Conservation (phyloP, 2,329 filamentous ascomycete species). For the Thelonectria rubi region DNA sequence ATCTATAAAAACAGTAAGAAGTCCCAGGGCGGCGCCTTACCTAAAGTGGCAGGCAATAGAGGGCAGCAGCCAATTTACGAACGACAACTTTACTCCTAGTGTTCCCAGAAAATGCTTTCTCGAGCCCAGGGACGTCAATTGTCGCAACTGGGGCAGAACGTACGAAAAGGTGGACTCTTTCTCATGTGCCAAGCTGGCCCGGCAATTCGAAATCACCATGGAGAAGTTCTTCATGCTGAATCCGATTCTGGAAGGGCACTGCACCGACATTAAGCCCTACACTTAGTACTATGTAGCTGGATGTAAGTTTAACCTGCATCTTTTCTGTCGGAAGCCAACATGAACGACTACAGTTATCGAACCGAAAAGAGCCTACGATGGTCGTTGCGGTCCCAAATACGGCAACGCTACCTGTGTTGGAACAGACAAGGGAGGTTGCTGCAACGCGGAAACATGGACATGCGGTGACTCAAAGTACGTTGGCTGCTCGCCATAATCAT, state of each 20-base stretch:
- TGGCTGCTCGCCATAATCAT: too few relatives aligned
- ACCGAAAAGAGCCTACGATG: slow-evolving; percentile 13
- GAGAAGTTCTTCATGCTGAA: slow-evolving; percentile 20
- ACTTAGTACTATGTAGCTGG: slow-evolving; percentile 24
- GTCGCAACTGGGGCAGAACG: slow-evolving; percentile 14
- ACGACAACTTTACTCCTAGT: too few relatives aligned
- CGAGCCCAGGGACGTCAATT: neutral
- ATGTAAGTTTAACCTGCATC: slow-evolving; percentile 6
- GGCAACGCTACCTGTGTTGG: slow-evolving; percentile 25
- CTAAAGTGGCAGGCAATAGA: too few relatives aligned
- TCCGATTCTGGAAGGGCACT: slow-evolving; percentile 8
- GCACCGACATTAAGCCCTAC: slow-evolving; percentile 6
- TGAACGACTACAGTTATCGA: neutral
- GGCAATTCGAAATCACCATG: slow-evolving; percentile 31
- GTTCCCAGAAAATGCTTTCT: neutral
- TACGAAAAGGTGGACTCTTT: slow-evolving; percentile 39
- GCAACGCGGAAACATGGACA: slow-evolving; percentile 28
- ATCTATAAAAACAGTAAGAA: too few relatives aligned
- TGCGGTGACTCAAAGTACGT: slow-evolving; percentile 18
- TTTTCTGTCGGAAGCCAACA: neutral
- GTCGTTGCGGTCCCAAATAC: slow-evolving; percentile 16
- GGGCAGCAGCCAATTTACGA: too few relatives aligned
- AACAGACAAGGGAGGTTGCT: slow-evolving; percentile 19
- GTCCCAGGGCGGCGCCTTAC: too few relatives aligned
- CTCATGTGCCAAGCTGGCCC: slow-evolving; percentile 37